A percentile compares a stretch with the other conserved stretches of the same genome.
Conservation (phyloP, 2,329 filamentous ascomycete species). For the Chaetomiaceae sp. region DNA sequence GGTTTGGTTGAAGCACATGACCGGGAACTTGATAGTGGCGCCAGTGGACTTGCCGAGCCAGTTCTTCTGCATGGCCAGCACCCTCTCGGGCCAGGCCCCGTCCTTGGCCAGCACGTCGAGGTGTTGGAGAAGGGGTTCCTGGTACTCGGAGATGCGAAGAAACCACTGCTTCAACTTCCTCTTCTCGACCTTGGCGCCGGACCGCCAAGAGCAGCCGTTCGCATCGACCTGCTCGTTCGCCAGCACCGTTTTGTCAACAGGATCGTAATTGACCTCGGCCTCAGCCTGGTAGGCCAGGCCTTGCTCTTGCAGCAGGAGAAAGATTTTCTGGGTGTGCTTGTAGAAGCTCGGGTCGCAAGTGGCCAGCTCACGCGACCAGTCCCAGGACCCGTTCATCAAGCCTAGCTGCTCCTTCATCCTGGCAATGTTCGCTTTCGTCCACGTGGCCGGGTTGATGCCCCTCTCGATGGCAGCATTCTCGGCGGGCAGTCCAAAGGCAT, state of each 20-base stretch:
- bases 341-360: slow-evolving; percentile 84
- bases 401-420: slow-evolving; percentile 79
- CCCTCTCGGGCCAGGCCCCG: slow-evolving; percentile 73
- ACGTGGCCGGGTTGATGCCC: slow-evolving; percentile 67
- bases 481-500: slow-evolving; percentile 83
- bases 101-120: slow-evolving; percentile 58
- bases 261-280: slow-evolving; percentile 84
- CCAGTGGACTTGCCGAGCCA: slow-evolving; percentile 80
- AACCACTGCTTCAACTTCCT: slow-evolving; percentile 82
- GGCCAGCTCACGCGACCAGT: slow-evolving; percentile 75
- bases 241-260: slow-evolving; percentile 80
- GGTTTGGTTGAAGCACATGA: slow-evolving; percentile 41
- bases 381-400: slow-evolving; percentile 73
- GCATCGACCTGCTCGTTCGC: slow-evolving; percentile 92
- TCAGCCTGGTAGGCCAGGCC: slow-evolving; percentile 78
- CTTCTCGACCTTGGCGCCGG: slow-evolving; percentile 77
- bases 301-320: slow-evolving; percentile 66
- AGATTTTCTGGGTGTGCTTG: slow-evolving; percentile 82
- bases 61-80: slow-evolving; percentile 76
- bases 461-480: slow-evolving; percentile 87
- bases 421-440: slow-evolving; percentile 75
- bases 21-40: slow-evolving; percentile 63
- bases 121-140: slow-evolving; percentile 64
- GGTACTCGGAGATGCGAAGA: slow-evolving; percentile 73
- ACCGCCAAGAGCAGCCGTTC: slow-evolving; percentile 79